Percentiles rank a stretch among this genome's conserved stretches.
Evolutionary conservation across 192 early-diverging fungal species (phyloP).

Genomic region (Funneliformis mosseae): DNA sequence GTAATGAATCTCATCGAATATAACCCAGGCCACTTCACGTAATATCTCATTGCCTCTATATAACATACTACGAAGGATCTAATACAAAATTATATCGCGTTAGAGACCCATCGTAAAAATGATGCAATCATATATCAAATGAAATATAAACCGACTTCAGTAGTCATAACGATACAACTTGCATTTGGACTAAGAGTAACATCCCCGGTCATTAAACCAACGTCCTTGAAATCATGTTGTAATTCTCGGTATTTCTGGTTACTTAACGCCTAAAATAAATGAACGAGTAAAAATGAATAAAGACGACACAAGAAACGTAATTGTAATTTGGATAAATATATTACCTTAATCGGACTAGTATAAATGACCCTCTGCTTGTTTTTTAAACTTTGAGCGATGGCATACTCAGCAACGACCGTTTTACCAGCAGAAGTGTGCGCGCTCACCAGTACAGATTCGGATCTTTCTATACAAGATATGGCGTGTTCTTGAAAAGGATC

Average conservation of each 20-base stretch:
- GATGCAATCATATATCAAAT: not conserved
- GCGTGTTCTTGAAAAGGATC: slow-evolving; percentile 96
- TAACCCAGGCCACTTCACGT: slow-evolving; percentile 96
- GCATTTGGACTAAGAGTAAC: slow-evolving; percentile 94
- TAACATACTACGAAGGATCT: slow-evolving; percentile 97
- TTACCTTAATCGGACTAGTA: slow-evolving; percentile 93
- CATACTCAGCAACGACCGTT: slow-evolving; percentile 99
- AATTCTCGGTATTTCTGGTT: slow-evolving; percentile 99
- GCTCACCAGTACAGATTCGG: slow-evolving; percentile 93
- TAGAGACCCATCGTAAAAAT: not conserved
- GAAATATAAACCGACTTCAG: slow-evolving; percentile 49
- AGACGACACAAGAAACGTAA: too few relatives aligned
- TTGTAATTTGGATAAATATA: not conserved
- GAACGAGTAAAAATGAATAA: not conserved
- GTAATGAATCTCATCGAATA: slow-evolving; percentile 99
- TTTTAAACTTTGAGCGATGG: slow-evolving; percentile 86
- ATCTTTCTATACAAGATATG: slow-evolving; percentile 84
- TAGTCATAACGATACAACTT: slow-evolving; percentile 96
- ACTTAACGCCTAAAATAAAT: slow-evolving; percentile 70
- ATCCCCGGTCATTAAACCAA: slow-evolving; percentile 98
- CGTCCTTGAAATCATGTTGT: slow-evolving; percentile 94
- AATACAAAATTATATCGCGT: not conserved
- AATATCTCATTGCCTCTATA: slow-evolving; percentile 96
- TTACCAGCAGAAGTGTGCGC: slow-evolving; percentile 98
- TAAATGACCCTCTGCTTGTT: slow-evolving; percentile 96